Evolutionary conservation across 345 rosid species (phyloP).

Genomic region (Lepidium aucheri): DNA sequence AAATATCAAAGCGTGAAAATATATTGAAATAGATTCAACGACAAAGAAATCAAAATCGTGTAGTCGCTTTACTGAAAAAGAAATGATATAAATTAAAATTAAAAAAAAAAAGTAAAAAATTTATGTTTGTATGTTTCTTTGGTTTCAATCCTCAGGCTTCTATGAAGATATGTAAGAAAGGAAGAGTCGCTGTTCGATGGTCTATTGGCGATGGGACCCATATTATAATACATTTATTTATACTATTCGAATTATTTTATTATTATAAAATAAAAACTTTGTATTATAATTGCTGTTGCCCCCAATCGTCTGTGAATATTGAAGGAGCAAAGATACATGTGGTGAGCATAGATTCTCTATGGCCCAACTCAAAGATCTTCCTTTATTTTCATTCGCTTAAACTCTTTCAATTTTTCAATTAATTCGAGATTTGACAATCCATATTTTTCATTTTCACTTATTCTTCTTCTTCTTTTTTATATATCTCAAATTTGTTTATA

Average conservation of each 20-base stretch:
- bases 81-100: not conserved
- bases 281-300: not conserved
- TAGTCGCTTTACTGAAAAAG: slow-evolving; percentile 21
- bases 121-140: not conserved
- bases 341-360: slow-evolving; percentile 40
- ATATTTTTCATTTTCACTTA: not conserved
- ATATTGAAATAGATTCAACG: slow-evolving; percentile 1
- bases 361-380: slow-evolving; percentile 24
- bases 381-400: slow-evolving; percentile 16
- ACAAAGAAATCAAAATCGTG: slow-evolving; percentile 12
- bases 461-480: not conserved
- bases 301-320: slow-evolving; percentile 12
- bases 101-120: not conserved
- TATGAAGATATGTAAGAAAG: slow-evolving; percentile 22
- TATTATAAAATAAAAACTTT: too few species aligned
- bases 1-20: slow-evolving; percentile 3
- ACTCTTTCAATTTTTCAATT: not conserved
- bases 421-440: slow-evolving; percentile 19
- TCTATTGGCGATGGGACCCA: slow-evolving; percentile 15
- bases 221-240: slow-evolving; percentile 21
- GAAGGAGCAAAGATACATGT: slow-evolving; percentile 30
- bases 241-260: not conserved
- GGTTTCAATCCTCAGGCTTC: slow-evolving; percentile 12
- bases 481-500: not conserved
- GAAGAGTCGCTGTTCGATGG: slow-evolving; percentile 27